phyloP scores from a whole-genome alignment of 2,329 filamentous ascomycete species.

The Hymenotorrendiella dingleyae region DNA sequence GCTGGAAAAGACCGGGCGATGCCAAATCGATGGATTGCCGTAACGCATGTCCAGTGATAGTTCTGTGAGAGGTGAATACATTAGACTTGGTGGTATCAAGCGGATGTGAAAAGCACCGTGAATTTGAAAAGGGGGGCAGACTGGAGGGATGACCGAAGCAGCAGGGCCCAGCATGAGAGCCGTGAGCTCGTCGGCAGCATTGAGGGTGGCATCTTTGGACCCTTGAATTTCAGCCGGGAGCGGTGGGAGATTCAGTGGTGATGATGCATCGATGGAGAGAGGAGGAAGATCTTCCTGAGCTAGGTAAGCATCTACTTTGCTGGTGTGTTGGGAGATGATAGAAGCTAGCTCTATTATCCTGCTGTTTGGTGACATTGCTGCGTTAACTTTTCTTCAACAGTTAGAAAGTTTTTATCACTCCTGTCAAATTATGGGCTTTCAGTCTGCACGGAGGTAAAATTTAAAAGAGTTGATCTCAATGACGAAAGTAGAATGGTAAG shows the following conservation, averaged over 20 bases:
- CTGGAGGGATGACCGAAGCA: constrained; percentile 1
- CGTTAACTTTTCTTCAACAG: too few species aligned
- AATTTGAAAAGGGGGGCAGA: background rate
- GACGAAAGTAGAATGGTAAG: too few species aligned
- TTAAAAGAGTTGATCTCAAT: too few species aligned
- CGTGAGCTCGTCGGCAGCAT: constrained; percentile 17
- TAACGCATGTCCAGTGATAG: constrained; percentile 8
- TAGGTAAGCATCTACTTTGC: constrained; percentile 8
- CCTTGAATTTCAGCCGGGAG: constrained; percentile 7
- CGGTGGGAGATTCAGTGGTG: background rate
- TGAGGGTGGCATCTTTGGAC: constrained; percentile 6
- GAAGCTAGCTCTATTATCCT: constrained; percentile 8
- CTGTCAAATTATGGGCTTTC: too few species aligned
- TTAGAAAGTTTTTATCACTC: too few species aligned
- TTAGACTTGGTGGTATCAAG: background rate
- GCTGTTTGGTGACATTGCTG: background rate
- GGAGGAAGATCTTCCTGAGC: constrained; percentile 5
- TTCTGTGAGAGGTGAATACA: background rate
- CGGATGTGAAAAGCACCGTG: too few species aligned
- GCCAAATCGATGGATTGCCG: constrained; percentile 18
- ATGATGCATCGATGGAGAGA: constrained; percentile 8
- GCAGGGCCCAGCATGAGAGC: constrained; percentile 12
- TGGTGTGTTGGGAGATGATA: constrained; percentile 6
- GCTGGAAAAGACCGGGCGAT: constrained; percentile 13
- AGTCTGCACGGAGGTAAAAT: too few species aligned